phyloP scores from a whole-genome alignment of 768 basidiomycete genomes.

The Sarcodon aspratus region DNA sequence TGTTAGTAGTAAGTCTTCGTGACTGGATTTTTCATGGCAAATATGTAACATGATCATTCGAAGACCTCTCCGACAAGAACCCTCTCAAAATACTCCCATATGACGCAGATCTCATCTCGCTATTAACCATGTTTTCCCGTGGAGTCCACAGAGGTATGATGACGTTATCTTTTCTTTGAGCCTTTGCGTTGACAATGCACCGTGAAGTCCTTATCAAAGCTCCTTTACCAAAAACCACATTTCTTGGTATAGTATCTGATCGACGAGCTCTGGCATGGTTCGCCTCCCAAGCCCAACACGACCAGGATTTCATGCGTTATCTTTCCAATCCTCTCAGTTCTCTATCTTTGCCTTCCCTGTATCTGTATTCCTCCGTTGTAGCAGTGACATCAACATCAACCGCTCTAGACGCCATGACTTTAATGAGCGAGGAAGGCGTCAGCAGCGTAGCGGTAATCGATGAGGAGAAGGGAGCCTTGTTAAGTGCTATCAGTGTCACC shows the following conservation, averaged over 20 bases:
- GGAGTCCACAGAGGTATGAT: conserved; percentile 61
- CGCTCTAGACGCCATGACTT: conserved; percentile 71
- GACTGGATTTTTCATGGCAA: not conserved
- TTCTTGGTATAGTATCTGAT: conserved; percentile 70
- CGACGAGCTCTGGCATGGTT: conserved; percentile 63
- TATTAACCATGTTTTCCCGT: conserved; percentile 55
- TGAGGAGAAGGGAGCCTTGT: conserved; percentile 44
- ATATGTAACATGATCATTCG: not conserved
- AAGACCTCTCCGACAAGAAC: conserved; percentile 83
- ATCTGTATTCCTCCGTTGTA: conserved; percentile 52
- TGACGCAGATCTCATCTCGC: conserved; percentile 49
- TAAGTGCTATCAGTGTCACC: conserved; percentile 75
- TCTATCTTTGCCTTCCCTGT: conserved; percentile 52
- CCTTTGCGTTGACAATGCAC: not conserved
- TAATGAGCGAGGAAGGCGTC: conserved; percentile 81
- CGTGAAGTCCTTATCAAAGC: conserved; percentile 44
- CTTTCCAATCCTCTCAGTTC: conserved; percentile 43
- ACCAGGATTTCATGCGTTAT: conserved; percentile 30
- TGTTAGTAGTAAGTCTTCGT: conserved; percentile 52
- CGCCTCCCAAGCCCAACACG: conserved; percentile 37
- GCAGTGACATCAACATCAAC: conserved; percentile 47
- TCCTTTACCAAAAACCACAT: conserved; percentile 28
- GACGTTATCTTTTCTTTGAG: not conserved
- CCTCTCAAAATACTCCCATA: conserved; percentile 53
- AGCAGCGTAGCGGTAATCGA: conserved; percentile 74